Percentiles rank a stretch among this genome's conserved stretches.
phyloP scores from a whole-genome alignment of 208 protist species.

The Zelonia costaricensis region DNA sequence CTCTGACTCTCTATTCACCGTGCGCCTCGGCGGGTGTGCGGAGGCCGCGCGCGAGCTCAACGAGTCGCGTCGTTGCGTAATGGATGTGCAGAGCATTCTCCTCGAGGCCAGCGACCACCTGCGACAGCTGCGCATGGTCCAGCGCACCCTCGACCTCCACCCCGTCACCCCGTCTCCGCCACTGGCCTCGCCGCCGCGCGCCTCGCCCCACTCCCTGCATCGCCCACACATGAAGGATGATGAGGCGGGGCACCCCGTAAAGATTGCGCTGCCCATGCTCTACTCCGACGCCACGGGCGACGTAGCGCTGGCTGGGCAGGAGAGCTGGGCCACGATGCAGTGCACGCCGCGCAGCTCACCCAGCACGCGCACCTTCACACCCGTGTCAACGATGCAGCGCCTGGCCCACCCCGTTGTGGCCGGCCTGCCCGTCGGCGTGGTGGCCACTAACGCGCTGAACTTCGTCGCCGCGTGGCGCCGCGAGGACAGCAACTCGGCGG shows the following conservation, averaged over 20 bases:
- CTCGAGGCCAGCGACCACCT: conserved; percentile 29
- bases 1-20: conserved; percentile 8
- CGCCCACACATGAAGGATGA: background rate
- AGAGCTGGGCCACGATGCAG: background rate
- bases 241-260: background rate
- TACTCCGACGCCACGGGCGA: background rate
- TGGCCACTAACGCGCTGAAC: conserved; percentile 21
- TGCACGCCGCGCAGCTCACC: background rate
- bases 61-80: conserved; percentile 11
- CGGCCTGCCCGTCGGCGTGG: background rate
- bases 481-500: conserved; percentile 10
- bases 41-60: conserved; percentile 10
- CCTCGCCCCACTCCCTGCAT: background rate
- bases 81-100: conserved; percentile 16
- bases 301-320: background rate
- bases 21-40: conserved; percentile 17
- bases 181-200: background rate
- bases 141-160: conserved; percentile 8
- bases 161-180: background rate
- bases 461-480: conserved; percentile 22
- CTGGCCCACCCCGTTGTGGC: conserved; percentile 4
- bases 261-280: background rate
- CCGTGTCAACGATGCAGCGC: conserved; percentile 9
- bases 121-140: conserved; percentile 19
- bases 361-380: conserved; percentile 6